These are phyloP conservation scores for Saccharomyces paradoxus DNA, from an alignment of 805 yeast genomes.

Conservation along the genomic window DNA sequence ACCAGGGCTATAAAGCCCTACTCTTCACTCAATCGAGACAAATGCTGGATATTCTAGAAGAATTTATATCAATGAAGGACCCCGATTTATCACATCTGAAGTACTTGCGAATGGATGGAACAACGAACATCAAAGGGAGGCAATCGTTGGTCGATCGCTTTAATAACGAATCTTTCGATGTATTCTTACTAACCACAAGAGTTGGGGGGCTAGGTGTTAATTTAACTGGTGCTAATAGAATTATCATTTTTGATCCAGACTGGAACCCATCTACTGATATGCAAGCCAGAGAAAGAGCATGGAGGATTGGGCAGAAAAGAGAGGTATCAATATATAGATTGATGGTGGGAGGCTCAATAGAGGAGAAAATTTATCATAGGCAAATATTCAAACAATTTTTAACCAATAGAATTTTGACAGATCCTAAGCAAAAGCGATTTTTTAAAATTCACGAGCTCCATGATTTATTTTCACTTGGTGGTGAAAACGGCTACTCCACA, in stretches of 20 bases:
- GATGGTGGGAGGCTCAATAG: slow-evolving; percentile 92
- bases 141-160: slow-evolving; percentile 77
- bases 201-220: slow-evolving; percentile 96
- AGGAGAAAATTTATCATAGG: slow-evolving; percentile 92
- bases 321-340: slow-evolving; percentile 86
- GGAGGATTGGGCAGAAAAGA: slow-evolving; percentile 91
- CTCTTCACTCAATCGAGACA: slow-evolving; percentile 91
- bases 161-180: slow-evolving; percentile 51
- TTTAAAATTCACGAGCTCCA: slow-evolving; percentile 89
- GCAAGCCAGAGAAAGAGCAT: slow-evolving; percentile 94
- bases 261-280: slow-evolving; percentile 98
- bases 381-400: slow-evolving; percentile 93
- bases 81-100: slow-evolving; percentile 31
- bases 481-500: slow-evolving; percentile 39
- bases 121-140: slow-evolving; percentile 69
- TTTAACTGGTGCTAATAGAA: slow-evolving; percentile 89
- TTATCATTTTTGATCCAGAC: slow-evolving; percentile 91
- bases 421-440: slow-evolving; percentile 88
- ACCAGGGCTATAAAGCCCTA: slow-evolving; percentile 68
- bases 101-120: slow-evolving; percentile 88
- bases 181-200: slow-evolving; percentile 82
- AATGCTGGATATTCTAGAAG: slow-evolving; percentile 82
- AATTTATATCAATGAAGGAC: slow-evolving; percentile 42
- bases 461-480: slow-evolving; percentile 80
- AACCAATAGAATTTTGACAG: slow-evolving; percentile 87